Evolutionary conservation across 163 green algal species (phyloP).

Genomic region (Chlorella variabilis): DNA sequence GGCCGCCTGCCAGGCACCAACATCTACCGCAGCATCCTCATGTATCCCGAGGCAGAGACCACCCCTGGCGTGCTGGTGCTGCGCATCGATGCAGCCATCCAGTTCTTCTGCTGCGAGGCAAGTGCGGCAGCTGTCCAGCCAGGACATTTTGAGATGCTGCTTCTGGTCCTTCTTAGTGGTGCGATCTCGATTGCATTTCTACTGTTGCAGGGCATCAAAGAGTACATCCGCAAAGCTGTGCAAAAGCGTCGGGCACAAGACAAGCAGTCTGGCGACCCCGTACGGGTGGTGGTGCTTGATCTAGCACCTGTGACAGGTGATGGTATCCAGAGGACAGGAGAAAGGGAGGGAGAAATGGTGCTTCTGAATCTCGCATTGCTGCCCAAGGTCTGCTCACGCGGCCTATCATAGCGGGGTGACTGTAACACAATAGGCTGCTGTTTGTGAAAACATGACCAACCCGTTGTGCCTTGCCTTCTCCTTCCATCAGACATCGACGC

Average conservation of each 20-base stretch:
- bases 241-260: background rate
- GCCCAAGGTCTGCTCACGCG: background rate
- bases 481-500: slow-evolving; percentile 60
- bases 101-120: no score
- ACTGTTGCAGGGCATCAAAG: background rate
- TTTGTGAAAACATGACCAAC: no score
- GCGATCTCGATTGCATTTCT: no score
- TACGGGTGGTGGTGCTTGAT: slow-evolving; percentile 62
- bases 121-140: no score
- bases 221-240: slow-evolving; percentile 9
- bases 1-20: slow-evolving; percentile 20
- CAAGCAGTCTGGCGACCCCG: slow-evolving; percentile 1
- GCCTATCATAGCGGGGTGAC: no score
- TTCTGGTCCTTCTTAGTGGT: no score
- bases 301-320: slow-evolving; percentile 52
- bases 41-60: slow-evolving; percentile 15
- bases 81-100: slow-evolving; percentile 35
- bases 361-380: background rate
- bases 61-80: slow-evolving; percentile 16
- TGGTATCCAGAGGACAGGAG: no score
- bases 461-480: no score
- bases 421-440: no score
- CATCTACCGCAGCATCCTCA: slow-evolving; percentile 13
- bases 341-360: no score
- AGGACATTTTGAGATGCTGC: no score